Evolutionary conservation across 2,329 filamentous ascomycete genomes (phyloP).

Genomic region (Xylaria sp.): DNA sequence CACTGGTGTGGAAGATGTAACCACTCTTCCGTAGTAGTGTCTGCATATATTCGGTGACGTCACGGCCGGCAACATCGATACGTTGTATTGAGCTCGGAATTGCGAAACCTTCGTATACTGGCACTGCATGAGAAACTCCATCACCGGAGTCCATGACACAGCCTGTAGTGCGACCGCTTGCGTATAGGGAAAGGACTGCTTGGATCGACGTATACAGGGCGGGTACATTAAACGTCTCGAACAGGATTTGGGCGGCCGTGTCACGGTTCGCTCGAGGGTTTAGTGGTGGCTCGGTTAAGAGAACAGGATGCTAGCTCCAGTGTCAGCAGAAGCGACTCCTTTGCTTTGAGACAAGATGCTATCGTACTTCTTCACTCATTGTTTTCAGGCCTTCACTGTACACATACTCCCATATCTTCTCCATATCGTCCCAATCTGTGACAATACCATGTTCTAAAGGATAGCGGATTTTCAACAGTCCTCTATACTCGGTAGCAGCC

Average conservation of each 20-base stretch:
- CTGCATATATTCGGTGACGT: constrained; percentile 96
- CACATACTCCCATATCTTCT: constrained; percentile 98
- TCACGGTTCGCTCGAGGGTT: constrained; percentile 97
- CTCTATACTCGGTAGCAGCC: constrained; percentile 86
- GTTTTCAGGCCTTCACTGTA: constrained; percentile 97
- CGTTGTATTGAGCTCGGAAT: constrained; percentile 94
- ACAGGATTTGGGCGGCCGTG: constrained; percentile 94
- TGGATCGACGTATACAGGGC: constrained; percentile 97
- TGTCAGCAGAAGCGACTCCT: constrained; percentile 24
- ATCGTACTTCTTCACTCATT: constrained; percentile 86
- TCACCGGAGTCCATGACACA: constrained; percentile 96
- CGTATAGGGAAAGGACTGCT: constrained; percentile 94
- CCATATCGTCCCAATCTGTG: constrained; percentile 99
- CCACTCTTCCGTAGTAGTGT: constrained; percentile 89
- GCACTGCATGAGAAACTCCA: constrained; percentile 95
- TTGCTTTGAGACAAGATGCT: neutral
- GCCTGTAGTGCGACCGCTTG: constrained; percentile 93
- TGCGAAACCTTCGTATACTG: constrained; percentile 97
- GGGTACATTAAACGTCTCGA: constrained; percentile 98
- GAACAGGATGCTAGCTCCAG: constrained; percentile 79
- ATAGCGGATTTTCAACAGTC: constrained; percentile 93
- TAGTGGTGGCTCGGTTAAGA: constrained; percentile 93
- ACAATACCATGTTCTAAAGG: constrained; percentile 98
- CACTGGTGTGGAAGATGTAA: constrained; percentile 95
- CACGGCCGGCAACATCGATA: constrained; percentile 94